Conservation (phyloP, 2,329 filamentous ascomycete genomes). For the Hyphodiscus sp. region DNA sequence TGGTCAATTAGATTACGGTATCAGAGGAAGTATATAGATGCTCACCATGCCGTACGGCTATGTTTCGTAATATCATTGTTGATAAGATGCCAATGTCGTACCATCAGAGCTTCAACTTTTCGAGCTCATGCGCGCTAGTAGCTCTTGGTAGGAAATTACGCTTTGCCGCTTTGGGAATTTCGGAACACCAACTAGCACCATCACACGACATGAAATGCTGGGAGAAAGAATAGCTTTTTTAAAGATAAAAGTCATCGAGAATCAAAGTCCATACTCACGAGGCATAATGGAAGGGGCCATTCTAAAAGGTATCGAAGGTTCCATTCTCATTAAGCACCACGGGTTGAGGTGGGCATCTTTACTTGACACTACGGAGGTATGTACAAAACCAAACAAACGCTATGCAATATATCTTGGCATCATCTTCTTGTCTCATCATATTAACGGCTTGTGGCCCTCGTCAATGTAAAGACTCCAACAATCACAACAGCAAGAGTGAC, state of each 20-base stretch:
- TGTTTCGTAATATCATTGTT: constrained; percentile 51
- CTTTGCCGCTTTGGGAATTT: constrained; percentile 10
- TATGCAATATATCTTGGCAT: constrained; percentile 3
- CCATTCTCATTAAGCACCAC: background rate
- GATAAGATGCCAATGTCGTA: constrained; percentile 15
- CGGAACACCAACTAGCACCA: background rate
- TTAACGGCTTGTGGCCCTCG: constrained; percentile 52
- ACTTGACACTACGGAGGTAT: constrained; percentile 9
- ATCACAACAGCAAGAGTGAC: constrained; percentile 94
- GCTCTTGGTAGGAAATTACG: background rate
- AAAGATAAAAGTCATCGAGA: background rate
- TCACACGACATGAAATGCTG: background rate
- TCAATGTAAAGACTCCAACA: constrained; percentile 84
- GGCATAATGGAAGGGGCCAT: background rate
- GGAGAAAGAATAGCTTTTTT: background rate
- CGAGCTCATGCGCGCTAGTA: constrained; percentile 15
- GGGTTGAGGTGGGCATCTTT: background rate
- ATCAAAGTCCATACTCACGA: background rate
- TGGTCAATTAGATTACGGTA: constrained; percentile 15
- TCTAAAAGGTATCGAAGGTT: background rate
- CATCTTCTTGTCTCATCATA: constrained; percentile 6
- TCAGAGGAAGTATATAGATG: background rate
- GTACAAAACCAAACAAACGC: constrained; percentile 13
- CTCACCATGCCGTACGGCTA: constrained; percentile 49
- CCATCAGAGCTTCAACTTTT: constrained; percentile 20